These are phyloP conservation scores for Leonotis leonurus DNA, from an alignment of 257 asterid genomes.

Conservation along the genomic window DNA sequence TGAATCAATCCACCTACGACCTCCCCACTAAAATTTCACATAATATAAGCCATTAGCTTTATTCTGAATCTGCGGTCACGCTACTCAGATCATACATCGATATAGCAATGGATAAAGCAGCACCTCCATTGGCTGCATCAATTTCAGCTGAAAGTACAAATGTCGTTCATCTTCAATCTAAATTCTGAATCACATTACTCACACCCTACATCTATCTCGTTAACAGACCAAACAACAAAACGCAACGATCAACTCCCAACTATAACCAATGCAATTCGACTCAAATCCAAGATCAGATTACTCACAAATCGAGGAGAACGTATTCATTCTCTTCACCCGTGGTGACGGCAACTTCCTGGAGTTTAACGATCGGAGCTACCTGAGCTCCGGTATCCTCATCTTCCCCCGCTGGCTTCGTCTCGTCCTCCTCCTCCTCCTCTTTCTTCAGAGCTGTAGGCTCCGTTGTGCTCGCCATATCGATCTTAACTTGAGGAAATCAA, in stretches of 20 bases:
- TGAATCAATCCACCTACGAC: neutral
- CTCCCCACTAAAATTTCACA: neutral
- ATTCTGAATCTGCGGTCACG: neutral
- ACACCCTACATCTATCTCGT: neutral
- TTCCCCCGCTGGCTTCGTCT: slow-evolving; percentile 35
- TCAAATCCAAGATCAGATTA: slow-evolving; percentile 2
- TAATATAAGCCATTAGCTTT: neutral
- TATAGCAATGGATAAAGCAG: too few relatives aligned
- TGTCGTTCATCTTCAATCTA: neutral
- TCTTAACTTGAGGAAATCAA: neutral
- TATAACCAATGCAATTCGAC: neutral
- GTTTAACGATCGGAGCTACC: slow-evolving; percentile 63
- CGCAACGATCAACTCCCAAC: neutral
- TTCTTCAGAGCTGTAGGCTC: slow-evolving; percentile 33
- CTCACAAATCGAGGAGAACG: slow-evolving; percentile 60
- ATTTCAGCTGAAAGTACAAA: neutral
- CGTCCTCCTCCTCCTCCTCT: slow-evolving; percentile 53
- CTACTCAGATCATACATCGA: neutral
- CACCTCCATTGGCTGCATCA: too few relatives aligned
- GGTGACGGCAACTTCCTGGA: slow-evolving; percentile 68
- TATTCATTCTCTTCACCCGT: slow-evolving; percentile 82
- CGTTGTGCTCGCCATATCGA: slow-evolving; percentile 44
- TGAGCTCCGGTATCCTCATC: slow-evolving; percentile 89
- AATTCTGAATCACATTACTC: neutral
- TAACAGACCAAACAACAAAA: neutral